Conservation (phyloP, 495 filamentous ascomycete genomes). For the Podospora pseudopauciseta region DNA sequence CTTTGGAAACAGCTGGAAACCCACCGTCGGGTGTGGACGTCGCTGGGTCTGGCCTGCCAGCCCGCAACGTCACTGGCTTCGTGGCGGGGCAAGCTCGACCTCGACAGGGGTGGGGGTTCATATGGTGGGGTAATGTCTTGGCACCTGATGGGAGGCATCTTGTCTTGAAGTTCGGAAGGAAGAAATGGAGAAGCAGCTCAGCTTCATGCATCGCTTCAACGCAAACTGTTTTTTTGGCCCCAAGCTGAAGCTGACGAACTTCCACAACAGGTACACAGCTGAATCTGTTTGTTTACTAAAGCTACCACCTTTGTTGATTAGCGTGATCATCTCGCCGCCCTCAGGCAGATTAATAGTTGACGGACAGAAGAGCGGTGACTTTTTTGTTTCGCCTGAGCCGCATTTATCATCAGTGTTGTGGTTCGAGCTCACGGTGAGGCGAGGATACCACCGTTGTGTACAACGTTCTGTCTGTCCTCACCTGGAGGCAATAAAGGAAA, state of each 20-base stretch:
- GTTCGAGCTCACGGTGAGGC: neutral
- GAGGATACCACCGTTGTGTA: neutral
- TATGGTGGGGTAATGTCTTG: slow-evolving; percentile 22
- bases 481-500: neutral
- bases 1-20: slow-evolving; percentile 32
- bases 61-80: slow-evolving; percentile 26
- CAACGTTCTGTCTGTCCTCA: neutral
- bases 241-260: slow-evolving; percentile 9
- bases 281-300: slow-evolving; percentile 10
- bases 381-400: neutral
- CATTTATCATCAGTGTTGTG: neutral
- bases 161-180: neutral
- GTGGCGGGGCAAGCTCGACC: neutral
- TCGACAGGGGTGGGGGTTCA: neutral
- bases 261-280: slow-evolving; percentile 6
- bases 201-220: neutral
- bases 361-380: neutral
- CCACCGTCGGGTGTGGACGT: slow-evolving; percentile 22
- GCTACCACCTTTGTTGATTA: slow-evolving; percentile 11
- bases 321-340: slow-evolving; percentile 8
- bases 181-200: neutral
- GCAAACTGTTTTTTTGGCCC: neutral
- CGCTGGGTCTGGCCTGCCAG: slow-evolving; percentile 5
- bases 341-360: slow-evolving; percentile 14
- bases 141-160: neutral